Base-by-base conservation (phyloP, 1,284 basidiomycete genomes). In the Ganoderma sp. region DNA sequence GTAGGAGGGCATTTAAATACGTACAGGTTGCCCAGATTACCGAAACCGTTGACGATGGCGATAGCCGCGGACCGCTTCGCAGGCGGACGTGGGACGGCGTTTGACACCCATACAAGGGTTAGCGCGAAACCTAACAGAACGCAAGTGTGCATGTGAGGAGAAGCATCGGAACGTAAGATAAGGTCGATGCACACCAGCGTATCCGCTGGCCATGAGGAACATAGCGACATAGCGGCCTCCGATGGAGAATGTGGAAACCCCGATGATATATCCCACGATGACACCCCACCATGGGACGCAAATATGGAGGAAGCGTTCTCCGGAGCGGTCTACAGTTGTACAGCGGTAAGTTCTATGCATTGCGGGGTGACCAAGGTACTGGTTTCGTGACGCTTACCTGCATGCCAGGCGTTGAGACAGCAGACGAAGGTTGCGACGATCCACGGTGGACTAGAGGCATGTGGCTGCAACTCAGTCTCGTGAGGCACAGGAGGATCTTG, bases 281-380 rank as follows among this genome's bases (percentile, higher is more conserved):
- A 85, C 84, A n/a, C 79, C 83, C 87, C 87, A 89, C 85, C 84
- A 88, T 78, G 84, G 86, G 3, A 74, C 80, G 10, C 85, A 78
- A 39, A 91, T 84, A 75, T 93, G 91, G 81, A 90, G 89, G 79
- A 86, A 92, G 4, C 89, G 84, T 74, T 90, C 90, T 1, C 89
- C 88, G 3, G 86, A 87, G 60, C 80, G 81, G 70, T 90, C 88
- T 87, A 63, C 17, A 3, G 5, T 22, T 8, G 25, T 41, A 8
- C 9, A 9, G 22, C 25, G 17, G 15, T 63, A 2, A 45, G 28
- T 39, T 25, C 3, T 3, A 25, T 1, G 61, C 15, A 32, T 32
- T 50, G 8, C 34, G 10, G 10, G 14, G 25, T 0, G 17, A 14
- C 32, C 15, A 71, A 58, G 22, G 4, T 6, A 14, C 4, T 25